Percentiles rank a stretch among this genome's conserved stretches.
These are phyloP conservation scores for Blastomyces percursus DNA, from an alignment of 2,329 filamentous ascomycete species.

Conservation along the genomic window DNA sequence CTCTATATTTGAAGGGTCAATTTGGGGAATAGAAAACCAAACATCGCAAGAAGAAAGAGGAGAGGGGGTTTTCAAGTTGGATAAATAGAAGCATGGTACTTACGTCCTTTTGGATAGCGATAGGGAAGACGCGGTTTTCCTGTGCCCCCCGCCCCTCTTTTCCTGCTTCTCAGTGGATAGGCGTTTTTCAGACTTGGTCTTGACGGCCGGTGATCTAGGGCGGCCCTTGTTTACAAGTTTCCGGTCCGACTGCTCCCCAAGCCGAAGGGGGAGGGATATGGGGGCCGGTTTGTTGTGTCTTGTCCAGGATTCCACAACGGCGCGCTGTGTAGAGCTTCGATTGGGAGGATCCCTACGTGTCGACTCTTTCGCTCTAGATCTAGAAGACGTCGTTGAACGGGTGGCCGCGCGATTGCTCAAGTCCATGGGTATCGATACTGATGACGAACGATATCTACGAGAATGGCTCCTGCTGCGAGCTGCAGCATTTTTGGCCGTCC, in stretches of 20 bases:
- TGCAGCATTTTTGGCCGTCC: not conserved
- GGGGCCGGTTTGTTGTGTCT: not conserved
- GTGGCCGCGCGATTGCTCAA: not conserved
- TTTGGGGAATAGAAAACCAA: not conserved
- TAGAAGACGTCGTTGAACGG: not conserved
- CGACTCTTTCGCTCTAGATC: not conserved
- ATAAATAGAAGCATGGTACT: not conserved
- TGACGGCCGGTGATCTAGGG: not conserved
- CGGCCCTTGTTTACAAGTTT: not conserved
- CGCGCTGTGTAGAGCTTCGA: not conserved
- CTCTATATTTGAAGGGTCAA: conserved; percentile 33
- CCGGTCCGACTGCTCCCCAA: not conserved
- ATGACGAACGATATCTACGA: not conserved
- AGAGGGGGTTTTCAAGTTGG: not conserved
- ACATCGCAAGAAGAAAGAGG: not conserved
- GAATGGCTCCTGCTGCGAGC: not conserved
- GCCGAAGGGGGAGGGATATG: not conserved
- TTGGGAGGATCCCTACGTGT: not conserved
- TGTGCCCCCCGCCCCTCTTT: conserved; percentile 7
- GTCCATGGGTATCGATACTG: not conserved
- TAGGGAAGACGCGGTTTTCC: conserved; percentile 8
- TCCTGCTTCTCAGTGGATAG: conserved; percentile 1
- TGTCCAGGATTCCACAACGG: not conserved
- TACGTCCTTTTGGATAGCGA: conserved; percentile 11
- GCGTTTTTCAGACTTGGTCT: not conserved